phyloP scores from a whole-genome alignment of 2,329 filamentous ascomycete genomes.

The Ophiostoma sp. region DNA sequence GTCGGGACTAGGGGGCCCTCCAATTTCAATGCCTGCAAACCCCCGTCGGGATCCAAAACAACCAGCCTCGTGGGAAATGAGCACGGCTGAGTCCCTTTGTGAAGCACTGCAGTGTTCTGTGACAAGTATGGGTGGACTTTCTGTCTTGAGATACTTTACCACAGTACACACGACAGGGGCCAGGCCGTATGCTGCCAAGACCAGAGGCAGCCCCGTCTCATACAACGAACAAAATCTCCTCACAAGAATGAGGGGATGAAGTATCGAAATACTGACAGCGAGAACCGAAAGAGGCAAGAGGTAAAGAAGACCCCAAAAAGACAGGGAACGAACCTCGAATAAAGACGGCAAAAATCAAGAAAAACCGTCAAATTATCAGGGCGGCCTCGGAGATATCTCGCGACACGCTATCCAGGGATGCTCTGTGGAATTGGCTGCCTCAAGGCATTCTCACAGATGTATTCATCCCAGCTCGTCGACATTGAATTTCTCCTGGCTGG shows the following conservation, averaged over 20 bases:
- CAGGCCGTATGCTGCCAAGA: not conserved
- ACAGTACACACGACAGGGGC: not conserved
- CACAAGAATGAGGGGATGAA: not conserved
- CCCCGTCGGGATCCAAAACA: slow-evolving; percentile 8
- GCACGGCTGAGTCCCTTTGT: not conserved
- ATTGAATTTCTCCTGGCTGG: not conserved
- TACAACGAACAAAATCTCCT: not conserved
- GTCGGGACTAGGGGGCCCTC: not conserved
- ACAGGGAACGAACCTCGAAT: not conserved
- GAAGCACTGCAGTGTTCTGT: not conserved
- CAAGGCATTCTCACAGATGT: not conserved
- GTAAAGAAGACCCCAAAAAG: not conserved
- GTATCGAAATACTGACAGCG: not conserved
- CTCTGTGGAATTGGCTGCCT: not conserved
- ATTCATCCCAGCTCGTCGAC: not conserved
- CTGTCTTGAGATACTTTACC: too few species aligned
- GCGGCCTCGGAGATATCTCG: not conserved
- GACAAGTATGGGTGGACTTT: too few species aligned
- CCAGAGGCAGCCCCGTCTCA: not conserved
- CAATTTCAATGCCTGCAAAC: slow-evolving; percentile 19
- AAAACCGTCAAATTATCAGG: not conserved
- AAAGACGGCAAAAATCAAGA: not conserved
- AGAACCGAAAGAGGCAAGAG: not conserved
- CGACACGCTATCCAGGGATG: slow-evolving; percentile 17
- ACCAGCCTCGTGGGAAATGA: slow-evolving; percentile 20